phyloP scores from a whole-genome alignment of 2,329 filamentous ascomycete genomes.

The Colletotrichum cuscutae region DNA sequence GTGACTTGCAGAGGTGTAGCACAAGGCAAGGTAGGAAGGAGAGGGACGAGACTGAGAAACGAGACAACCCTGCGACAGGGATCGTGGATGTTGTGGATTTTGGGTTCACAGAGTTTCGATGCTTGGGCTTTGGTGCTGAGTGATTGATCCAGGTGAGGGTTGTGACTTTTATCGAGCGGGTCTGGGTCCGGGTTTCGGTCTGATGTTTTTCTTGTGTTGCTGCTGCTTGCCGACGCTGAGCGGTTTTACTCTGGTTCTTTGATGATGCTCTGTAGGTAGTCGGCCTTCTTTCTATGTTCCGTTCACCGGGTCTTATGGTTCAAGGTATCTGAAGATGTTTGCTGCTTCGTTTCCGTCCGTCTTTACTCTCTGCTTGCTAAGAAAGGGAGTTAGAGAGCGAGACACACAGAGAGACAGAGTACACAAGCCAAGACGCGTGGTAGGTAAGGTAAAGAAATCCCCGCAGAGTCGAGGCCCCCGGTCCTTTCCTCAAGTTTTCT shows the following conservation, averaged over 20 bases:
- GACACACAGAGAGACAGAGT: neutral
- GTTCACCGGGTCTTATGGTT: neutral
- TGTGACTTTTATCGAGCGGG: constrained; percentile 5
- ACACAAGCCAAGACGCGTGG: neutral
- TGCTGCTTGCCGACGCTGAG: neutral
- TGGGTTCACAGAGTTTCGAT: constrained; percentile 3
- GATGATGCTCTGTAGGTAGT: neutral
- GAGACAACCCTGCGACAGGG: constrained; percentile 8
- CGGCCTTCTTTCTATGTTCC: neutral
- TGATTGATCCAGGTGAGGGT: constrained; percentile 2
- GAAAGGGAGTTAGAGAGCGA: neutral
- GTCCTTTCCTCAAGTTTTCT: neutral
- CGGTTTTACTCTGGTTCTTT: constrained; percentile 6
- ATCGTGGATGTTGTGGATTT: constrained; percentile 20
- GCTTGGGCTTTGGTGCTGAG: constrained; percentile 8
- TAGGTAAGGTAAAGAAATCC: neutral
- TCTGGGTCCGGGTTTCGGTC: constrained; percentile 5
- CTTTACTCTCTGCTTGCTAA: neutral
- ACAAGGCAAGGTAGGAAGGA: neutral
- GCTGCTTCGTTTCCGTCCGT: neutral
- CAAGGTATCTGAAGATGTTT: neutral
- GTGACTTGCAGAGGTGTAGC: neutral
- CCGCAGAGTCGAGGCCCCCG: neutral
- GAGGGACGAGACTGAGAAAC: neutral
- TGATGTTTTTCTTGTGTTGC: neutral